Base-by-base conservation (phyloP, 2,329 filamentous ascomycete genomes). In the Ramichloridium luteum region DNA sequence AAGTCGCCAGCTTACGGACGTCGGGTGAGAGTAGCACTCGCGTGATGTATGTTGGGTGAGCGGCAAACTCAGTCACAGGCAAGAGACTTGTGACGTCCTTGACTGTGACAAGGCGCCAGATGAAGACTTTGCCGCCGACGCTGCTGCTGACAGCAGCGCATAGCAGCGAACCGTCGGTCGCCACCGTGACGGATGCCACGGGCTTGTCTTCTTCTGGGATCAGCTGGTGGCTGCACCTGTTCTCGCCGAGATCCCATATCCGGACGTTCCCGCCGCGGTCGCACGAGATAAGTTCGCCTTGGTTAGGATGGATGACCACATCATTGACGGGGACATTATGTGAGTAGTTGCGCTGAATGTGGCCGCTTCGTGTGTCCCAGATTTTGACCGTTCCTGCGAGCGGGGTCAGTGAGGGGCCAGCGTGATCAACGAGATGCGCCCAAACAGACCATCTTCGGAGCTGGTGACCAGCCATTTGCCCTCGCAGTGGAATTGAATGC, bases 381-480 rank as follows among this genome's bases (percentile, higher is more conserved):
- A 94, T 93, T 67, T 93, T 93, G 52, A 94, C 86, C 1, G 84
- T 93, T 9, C 51, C 50, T 54, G 26, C 3, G 26, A 13, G n/a
- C n/a, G n/a, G n/a, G n/a, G n/a, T n/a, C n/a, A n/a, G n/a, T n/a
- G n/a, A n/a, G 3, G 8, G 18, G 14, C 45, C n/a, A 40, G 36
- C 14, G 12, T 18, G 13, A 12, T 25, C 12, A 12, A 13, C 26
- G 16, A 25, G 16, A 25, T 18, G 8, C n/a, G 4, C 13, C 25
- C 14, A 13, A 10, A 29, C 35, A 4, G 31, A 48, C 86, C 83
- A 53, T 98, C 90, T 59, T 98, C 90, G 28, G 83, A 93, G 57
- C 81, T 92, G 6, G 90, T 98, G 12, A 96, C 90, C 82, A 98
- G 94, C 90, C 90, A 98, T 62, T 98, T 98, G 8, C 88, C 86